A percentile compares a stretch with the other conserved stretches of the same genome.
Evolutionary conservation across 2,329 filamentous ascomycete genomes (phyloP).

Genomic region (Neospermospora avenae): DNA sequence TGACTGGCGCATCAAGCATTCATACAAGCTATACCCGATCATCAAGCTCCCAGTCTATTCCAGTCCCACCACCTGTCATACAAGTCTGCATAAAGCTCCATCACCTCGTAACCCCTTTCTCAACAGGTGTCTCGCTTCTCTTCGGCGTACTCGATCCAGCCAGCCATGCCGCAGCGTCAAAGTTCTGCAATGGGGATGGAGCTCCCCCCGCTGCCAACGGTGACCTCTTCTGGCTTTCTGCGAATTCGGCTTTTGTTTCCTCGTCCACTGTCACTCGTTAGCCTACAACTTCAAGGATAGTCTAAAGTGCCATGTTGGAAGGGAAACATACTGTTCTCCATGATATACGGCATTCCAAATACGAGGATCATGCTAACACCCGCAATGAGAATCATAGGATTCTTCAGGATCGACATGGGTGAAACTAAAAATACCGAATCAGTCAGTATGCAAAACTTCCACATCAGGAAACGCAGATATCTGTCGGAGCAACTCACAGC

Average conservation of each 20-base stretch:
- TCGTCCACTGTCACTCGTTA: conserved; percentile 71
- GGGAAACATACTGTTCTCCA: conserved; percentile 81
- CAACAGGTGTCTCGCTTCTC: conserved; percentile 26
- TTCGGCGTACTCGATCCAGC: conserved; percentile 44
- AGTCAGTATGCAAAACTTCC: neutral
- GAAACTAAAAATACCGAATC: conserved; percentile 55
- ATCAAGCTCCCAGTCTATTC: no score
- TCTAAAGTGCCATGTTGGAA: neutral
- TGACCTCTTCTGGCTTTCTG: conserved; percentile 78
- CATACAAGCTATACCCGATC: neutral
- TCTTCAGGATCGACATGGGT: conserved; percentile 80
- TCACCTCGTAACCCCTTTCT: conserved; percentile 28
- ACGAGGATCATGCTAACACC: conserved; percentile 79
- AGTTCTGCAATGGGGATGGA: conserved; percentile 53
- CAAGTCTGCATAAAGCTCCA: neutral
- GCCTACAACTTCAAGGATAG: neutral
- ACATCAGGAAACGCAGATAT: neutral
- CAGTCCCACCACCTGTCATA: neutral
- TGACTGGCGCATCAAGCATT: no score
- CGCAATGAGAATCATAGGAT: conserved; percentile 94
- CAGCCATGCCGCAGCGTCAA: conserved; percentile 67
- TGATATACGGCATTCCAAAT: conserved; percentile 88
- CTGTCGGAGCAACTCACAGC: conserved; percentile 57
- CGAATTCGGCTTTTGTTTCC: conserved; percentile 90
- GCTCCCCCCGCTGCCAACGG: conserved; percentile 55